These are phyloP conservation scores for Stagonosporopsis rhizophila DNA, from an alignment of 2,329 filamentous ascomycete genomes.

Conservation along the genomic window DNA sequence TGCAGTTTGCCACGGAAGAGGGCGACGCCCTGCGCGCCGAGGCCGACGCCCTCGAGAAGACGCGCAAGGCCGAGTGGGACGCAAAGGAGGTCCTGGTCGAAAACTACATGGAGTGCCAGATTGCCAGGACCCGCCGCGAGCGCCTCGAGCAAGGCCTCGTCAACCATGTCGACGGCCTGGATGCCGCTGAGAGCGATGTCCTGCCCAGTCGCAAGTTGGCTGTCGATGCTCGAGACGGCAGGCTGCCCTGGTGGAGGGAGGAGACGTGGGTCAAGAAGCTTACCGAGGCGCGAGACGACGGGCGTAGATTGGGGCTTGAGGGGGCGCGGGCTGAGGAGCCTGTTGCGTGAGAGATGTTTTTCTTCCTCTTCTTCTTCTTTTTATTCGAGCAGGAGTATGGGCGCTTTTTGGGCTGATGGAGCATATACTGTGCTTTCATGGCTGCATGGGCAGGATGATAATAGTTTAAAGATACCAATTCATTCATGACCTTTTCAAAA, in stretches of 20 bases:
- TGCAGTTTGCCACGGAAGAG: constrained; percentile 76
- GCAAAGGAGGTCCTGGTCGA: constrained; percentile 82
- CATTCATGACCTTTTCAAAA: constrained; percentile 14
- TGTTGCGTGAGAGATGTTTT: not conserved
- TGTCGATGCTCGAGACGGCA: constrained; percentile 32
- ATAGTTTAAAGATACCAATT: constrained; percentile 27
- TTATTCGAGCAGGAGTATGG: not conserved
- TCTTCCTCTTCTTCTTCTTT: no score
- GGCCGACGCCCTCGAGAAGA: constrained; percentile 69
- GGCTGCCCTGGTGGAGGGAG: constrained; percentile 47
- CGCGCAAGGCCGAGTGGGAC: constrained; percentile 75
- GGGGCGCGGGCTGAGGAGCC: not conserved
- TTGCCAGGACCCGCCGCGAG: constrained; percentile 51
- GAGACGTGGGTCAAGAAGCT: constrained; percentile 25
- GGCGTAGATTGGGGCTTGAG: not conserved
- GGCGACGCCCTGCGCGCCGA: constrained; percentile 69
- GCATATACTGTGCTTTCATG: not conserved
- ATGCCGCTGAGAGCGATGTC: constrained; percentile 49
- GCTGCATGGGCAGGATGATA: not conserved
- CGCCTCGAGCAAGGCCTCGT: constrained; percentile 45
- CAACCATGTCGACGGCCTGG: constrained; percentile 38
- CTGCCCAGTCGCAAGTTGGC: constrained; percentile 41
- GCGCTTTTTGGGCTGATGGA: not conserved
- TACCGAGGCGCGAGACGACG: not conserved
- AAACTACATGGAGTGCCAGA: constrained; percentile 74